These are phyloP conservation scores for Abrus precatorius DNA, from an alignment of 306 rosid species.

Conservation along the genomic window DNA sequence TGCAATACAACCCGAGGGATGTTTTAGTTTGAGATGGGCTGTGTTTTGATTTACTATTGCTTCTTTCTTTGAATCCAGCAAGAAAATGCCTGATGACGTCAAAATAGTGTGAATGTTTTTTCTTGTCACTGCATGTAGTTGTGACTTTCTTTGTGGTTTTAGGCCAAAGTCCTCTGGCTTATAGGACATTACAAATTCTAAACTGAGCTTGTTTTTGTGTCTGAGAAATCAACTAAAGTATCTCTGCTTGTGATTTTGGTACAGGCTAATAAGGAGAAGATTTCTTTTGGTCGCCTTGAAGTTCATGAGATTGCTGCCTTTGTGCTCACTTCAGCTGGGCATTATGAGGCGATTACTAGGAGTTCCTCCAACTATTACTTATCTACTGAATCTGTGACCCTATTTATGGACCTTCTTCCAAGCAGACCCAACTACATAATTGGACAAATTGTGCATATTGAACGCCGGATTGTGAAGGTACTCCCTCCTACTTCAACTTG, in stretches of 20 bases:
- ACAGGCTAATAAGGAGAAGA: conserved; percentile 96
- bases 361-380: conserved; percentile 83
- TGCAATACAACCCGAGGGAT: no score
- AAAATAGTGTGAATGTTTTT: conserved; percentile 23
- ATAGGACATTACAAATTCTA: background rate
- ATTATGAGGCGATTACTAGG: conserved; percentile 87
- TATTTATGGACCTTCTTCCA: conserved; percentile 83
- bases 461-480: conserved; percentile 81
- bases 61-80: background rate
- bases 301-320: conserved; percentile 95
- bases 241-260: conserved; percentile 43
- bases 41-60: no score
- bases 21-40: no score
- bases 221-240: background rate
- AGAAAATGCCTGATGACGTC: conserved; percentile 8
- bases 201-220: background rate
- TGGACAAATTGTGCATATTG: conserved; percentile 98
- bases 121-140: background rate
- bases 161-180: background rate
- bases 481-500: conserved; percentile 5
- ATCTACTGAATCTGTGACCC: conserved; percentile 90
- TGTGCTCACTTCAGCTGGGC: conserved; percentile 79
- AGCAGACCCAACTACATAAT: conserved; percentile 88
- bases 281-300: conserved; percentile 83
- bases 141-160: background rate